phyloP scores from a whole-genome alignment of 805 yeast species.

The Grigorovia yakushimaensis region DNA sequence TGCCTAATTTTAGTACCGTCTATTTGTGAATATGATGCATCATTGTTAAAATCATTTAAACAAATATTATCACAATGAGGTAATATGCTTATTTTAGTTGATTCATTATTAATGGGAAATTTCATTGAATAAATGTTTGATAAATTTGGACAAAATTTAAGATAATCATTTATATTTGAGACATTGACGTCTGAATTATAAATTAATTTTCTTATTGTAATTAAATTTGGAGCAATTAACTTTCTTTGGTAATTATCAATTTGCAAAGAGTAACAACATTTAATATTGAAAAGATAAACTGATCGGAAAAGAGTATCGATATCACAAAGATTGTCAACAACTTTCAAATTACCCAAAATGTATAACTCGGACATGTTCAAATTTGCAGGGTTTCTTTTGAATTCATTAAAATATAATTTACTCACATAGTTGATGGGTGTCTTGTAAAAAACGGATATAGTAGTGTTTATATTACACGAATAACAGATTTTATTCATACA shows the following conservation, averaged over 20 bases:
- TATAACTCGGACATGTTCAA: constrained; percentile 20
- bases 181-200: background rate
- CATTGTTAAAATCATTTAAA: constrained; percentile 14
- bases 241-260: constrained; percentile 8
- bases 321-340: constrained; percentile 12
- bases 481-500: constrained; percentile 9
- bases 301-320: constrained; percentile 17
- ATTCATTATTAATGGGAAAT: constrained; percentile 10
- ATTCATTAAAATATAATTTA: constrained; percentile 20
- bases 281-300: constrained; percentile 16
- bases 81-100: constrained; percentile 3
- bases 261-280: constrained; percentile 15
- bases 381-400: constrained; percentile 5
- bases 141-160: constrained; percentile 11
- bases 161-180: constrained; percentile 5
- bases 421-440: constrained; percentile 18
- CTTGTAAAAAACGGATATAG: constrained; percentile 17
- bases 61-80: constrained; percentile 17
- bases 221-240: constrained; percentile 12
- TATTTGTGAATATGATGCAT: constrained; percentile 10
- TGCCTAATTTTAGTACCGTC: constrained; percentile 13
- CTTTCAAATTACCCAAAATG: constrained; percentile 13
- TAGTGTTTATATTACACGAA: constrained; percentile 6
- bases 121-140: constrained; percentile 13
- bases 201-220: constrained; percentile 13